A percentile compares a stretch with the other conserved stretches of the same genome.
Conservation (phyloP, 2,329 filamentous ascomycete species). For the Colletotrichum melonis region DNA sequence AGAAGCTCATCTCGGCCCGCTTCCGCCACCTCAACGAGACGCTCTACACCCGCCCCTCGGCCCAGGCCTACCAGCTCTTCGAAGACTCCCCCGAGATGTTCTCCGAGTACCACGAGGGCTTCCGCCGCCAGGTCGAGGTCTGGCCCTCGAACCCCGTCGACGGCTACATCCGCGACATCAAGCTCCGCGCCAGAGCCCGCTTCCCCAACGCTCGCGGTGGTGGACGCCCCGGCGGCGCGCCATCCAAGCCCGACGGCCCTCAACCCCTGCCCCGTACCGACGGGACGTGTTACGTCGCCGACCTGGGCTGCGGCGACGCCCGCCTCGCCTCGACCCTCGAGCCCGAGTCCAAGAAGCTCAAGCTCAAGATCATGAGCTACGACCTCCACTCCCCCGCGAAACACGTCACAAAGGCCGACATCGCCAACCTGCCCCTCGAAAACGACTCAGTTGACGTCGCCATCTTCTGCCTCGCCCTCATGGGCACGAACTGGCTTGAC, state of each 20-base stretch:
- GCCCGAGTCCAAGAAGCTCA: conserved; percentile 71
- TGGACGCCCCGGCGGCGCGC: conserved; percentile 32
- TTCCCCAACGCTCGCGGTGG: conserved; percentile 37
- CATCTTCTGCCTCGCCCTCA: conserved; percentile 95
- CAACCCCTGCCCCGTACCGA: conserved; percentile 77
- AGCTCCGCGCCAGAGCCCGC: conserved; percentile 70
- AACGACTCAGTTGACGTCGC: conserved; percentile 85
- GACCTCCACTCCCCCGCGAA: conserved; percentile 84
- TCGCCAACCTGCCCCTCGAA: conserved; percentile 81
- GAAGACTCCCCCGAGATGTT: conserved; percentile 91
- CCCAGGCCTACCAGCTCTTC: conserved; percentile 86
- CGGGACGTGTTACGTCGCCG: conserved; percentile 82
- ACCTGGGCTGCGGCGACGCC: conserved; percentile 94
- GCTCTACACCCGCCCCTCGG: conserved; percentile 91
- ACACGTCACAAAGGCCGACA: conserved; percentile 89
- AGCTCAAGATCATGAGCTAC: conserved; percentile 83
- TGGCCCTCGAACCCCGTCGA: conserved; percentile 99
- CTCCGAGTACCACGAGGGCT: conserved; percentile 94
- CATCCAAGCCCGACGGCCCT: conserved; percentile 38
- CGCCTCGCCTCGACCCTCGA: conserved; percentile 79
- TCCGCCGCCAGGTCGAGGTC: conserved; percentile 92
- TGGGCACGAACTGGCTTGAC: conserved; percentile 98
- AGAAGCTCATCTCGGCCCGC: conserved; percentile 92
- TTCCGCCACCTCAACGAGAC: conserved; percentile 98
- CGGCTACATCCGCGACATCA: conserved; percentile 80